Evolutionary conservation across 2,329 filamentous ascomycete genomes (phyloP).

Genomic region (Colletotrichum destructivum): DNA sequence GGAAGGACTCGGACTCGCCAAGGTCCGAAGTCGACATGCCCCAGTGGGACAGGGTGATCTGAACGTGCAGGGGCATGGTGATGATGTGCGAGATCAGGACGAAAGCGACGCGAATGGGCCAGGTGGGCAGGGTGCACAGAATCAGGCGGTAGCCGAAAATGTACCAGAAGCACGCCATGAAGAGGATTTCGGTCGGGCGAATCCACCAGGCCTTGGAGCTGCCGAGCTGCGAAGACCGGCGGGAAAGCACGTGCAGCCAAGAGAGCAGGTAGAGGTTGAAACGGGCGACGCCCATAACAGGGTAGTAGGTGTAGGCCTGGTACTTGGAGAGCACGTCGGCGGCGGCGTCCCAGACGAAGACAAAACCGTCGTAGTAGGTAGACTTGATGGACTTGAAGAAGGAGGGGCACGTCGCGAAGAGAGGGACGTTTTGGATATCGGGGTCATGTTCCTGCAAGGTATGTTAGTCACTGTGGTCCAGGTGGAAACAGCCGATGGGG

Average conservation of each 20-base stretch:
- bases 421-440: constrained; percentile 76
- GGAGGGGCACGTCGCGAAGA: constrained; percentile 77
- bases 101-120: constrained; percentile 71
- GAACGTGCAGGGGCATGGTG: constrained; percentile 79
- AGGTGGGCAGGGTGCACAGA: constrained; percentile 72
- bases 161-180: constrained; percentile 77
- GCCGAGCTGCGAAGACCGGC: constrained; percentile 69
- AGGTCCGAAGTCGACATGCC: constrained; percentile 79
- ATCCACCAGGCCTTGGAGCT: constrained; percentile 75
- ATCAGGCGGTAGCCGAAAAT: constrained; percentile 78
- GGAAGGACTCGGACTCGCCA: constrained; percentile 76
- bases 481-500: background rate
- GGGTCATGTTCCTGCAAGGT: constrained; percentile 65
- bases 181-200: constrained; percentile 75
- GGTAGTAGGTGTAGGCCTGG: constrained; percentile 79
- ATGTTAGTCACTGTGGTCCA: constrained; percentile 36
- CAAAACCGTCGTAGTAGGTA: constrained; percentile 74
- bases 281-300: constrained; percentile 76
- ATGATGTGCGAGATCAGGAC: constrained; percentile 76
- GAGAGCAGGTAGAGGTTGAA: constrained; percentile 81
- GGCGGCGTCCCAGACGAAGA: constrained; percentile 74
- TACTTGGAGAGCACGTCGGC: constrained; percentile 72
- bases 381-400: constrained; percentile 77
- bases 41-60: constrained; percentile 81
- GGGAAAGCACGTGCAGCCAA: constrained; percentile 74